These are phyloP conservation scores for Pinus tabuliformis DNA, from an alignment of 75 land plant genomes.

Conservation along the genomic window DNA sequence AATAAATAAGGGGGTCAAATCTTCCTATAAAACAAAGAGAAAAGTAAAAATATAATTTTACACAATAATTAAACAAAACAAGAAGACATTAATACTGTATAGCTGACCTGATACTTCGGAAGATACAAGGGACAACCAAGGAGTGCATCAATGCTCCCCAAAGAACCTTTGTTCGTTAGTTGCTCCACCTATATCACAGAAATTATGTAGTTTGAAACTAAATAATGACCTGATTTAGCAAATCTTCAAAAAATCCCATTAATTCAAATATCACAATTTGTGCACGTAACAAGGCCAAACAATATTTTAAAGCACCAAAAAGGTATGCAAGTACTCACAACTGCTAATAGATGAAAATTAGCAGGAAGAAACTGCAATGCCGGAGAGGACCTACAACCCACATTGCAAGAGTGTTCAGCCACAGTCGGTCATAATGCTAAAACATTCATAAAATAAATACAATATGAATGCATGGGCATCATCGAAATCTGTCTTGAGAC, in stretches of 20 bases:
- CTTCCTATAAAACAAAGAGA: not conserved
- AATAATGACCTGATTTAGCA: constrained; percentile 3
- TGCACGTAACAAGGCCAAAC: not conserved
- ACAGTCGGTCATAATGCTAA: not conserved
- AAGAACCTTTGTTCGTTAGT: constrained; percentile 81
- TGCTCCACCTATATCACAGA: constrained; percentile 55
- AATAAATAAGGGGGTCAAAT: too few species aligned
- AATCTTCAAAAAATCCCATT: not conserved
- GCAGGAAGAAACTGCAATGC: constrained; percentile 65
- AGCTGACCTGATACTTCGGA: constrained; percentile 68
- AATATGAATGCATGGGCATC: not conserved
- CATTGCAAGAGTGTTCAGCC: not conserved
- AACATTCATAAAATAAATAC: not conserved
- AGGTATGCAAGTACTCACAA: constrained; percentile 35
- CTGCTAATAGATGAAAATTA: constrained; percentile 62
- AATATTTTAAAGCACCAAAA: constrained; percentile 3
- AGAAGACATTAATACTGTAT: not conserved
- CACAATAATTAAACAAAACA: not conserved
- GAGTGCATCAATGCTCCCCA: constrained; percentile 93
- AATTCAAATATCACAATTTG: not conserved
- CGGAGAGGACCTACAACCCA: constrained; percentile 48
- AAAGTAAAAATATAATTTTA: not conserved
- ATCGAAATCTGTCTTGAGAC: not conserved
- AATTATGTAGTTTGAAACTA: not conserved
- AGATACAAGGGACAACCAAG: constrained; percentile 93